phyloP scores from a whole-genome alignment of 305 asterid species.

The Fraxinus nigra region DNA sequence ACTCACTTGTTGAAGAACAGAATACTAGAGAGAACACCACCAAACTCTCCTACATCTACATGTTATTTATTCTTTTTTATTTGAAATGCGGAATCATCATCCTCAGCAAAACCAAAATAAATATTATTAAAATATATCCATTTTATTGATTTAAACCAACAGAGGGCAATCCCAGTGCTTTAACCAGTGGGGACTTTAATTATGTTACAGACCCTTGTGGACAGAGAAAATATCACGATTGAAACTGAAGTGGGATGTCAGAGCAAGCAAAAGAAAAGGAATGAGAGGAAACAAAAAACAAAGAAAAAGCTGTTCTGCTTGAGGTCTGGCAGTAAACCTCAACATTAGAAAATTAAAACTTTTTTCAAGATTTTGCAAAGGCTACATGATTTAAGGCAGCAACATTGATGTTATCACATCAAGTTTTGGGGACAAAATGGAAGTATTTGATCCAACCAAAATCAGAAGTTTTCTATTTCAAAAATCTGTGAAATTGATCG shows the following conservation, averaged over 20 bases:
- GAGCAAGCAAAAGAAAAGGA: too few relatives aligned
- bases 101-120: neutral
- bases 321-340: constrained; percentile 4
- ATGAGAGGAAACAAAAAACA: neutral
- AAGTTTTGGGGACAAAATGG: neutral
- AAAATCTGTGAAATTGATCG: neutral
- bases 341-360: neutral
- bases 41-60: constrained; percentile 1
- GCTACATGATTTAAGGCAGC: neutral
- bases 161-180: too few relatives aligned
- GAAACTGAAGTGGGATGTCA: too few relatives aligned
- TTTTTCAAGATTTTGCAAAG: neutral
- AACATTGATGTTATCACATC: neutral
- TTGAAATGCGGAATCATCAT: neutral
- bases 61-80: neutral
- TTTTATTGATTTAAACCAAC: too few relatives aligned
- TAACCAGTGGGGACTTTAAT: too few relatives aligned
- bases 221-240: too few relatives aligned
- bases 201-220: too few relatives aligned
- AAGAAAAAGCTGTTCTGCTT: neutral
- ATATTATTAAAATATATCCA: too few relatives aligned
- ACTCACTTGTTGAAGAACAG: neutral
- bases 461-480: neutral
- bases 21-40: neutral
- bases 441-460: neutral